phyloP scores from a whole-genome alignment of 257 asterid species.

The Prunella vulgaris region DNA sequence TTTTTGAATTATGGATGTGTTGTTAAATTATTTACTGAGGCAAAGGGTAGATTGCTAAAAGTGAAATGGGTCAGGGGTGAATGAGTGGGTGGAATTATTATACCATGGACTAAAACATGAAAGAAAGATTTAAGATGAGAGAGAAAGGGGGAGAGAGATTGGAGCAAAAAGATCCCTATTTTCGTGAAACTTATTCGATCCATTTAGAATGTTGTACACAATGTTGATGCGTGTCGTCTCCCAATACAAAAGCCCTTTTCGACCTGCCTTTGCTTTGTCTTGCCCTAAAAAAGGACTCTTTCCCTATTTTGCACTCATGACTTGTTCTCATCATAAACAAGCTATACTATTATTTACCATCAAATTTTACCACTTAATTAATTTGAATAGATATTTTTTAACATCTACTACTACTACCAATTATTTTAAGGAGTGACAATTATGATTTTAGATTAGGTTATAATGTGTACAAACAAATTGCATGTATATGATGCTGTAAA shows the following conservation, averaged over 20 bases:
- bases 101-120: constrained; percentile 26
- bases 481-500: background rate
- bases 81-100: constrained; percentile 19
- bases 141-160: constrained; percentile 19
- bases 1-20: background rate
- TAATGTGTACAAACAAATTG: background rate
- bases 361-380: background rate
- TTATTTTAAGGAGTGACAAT: background rate
- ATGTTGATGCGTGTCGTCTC: constrained; percentile 22
- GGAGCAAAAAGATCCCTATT: constrained; percentile 27
- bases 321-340: constrained; percentile 1
- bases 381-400: too few species aligned
- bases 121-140: constrained; percentile 21
- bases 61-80: constrained; percentile 4
- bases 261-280: constrained; percentile 29
- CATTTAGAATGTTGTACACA: constrained; percentile 39
- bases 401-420: too few species aligned
- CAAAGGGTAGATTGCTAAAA: background rate
- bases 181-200: constrained; percentile 36
- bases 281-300: constrained; percentile 10
- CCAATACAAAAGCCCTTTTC: constrained; percentile 20
- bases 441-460: background rate
- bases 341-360: background rate
- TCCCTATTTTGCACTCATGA: constrained; percentile 14
- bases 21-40: background rate